Evolutionary conservation across 495 filamentous ascomycete genomes (phyloP).

Genomic region (Trichocladium uniseriatum): DNA sequence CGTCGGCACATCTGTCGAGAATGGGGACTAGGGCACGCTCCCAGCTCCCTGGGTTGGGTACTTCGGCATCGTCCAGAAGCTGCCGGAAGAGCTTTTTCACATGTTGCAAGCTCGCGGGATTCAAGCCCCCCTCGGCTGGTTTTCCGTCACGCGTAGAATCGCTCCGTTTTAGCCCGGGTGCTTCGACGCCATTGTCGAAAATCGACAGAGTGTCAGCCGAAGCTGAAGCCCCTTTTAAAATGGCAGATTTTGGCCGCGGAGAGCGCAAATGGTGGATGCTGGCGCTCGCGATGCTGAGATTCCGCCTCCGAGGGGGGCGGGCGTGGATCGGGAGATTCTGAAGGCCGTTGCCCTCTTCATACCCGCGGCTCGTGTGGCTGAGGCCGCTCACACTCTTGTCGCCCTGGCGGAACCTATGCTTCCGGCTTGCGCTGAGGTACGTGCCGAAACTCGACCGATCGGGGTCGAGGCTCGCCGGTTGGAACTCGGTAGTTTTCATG

Average conservation of each 20-base stretch:
- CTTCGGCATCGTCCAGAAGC: constrained; percentile 63
- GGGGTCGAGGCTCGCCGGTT: constrained; percentile 38
- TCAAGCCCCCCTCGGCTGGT: constrained; percentile 70
- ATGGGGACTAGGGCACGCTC: constrained; percentile 88
- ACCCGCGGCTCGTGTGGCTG: constrained; percentile 48
- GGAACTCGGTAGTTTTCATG: constrained; percentile 41
- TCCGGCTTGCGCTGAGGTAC: constrained; percentile 56
- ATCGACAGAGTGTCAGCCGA: constrained; percentile 35
- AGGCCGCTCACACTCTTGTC: constrained; percentile 60
- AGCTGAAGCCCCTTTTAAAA: constrained; percentile 32
- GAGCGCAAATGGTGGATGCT: constrained; percentile 57
- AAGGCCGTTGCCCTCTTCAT: constrained; percentile 30
- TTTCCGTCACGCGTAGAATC: constrained; percentile 74
- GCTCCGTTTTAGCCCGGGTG: constrained; percentile 54
- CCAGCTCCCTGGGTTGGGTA: constrained; percentile 69
- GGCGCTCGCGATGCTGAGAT: constrained; percentile 64
- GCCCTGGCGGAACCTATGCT: constrained; percentile 59
- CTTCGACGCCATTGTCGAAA: constrained; percentile 26
- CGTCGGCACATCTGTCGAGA: constrained; percentile 81
- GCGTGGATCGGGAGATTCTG: constrained; percentile 45
- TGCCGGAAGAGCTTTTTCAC: constrained; percentile 77
- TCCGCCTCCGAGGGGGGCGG: constrained; percentile 56
- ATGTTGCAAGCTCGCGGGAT: constrained; percentile 77
- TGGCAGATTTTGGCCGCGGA: constrained; percentile 47
- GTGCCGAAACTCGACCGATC: constrained; percentile 40